phyloP scores from a whole-genome alignment of 2,329 filamentous ascomycete genomes.

The Epichloe typhina region DNA sequence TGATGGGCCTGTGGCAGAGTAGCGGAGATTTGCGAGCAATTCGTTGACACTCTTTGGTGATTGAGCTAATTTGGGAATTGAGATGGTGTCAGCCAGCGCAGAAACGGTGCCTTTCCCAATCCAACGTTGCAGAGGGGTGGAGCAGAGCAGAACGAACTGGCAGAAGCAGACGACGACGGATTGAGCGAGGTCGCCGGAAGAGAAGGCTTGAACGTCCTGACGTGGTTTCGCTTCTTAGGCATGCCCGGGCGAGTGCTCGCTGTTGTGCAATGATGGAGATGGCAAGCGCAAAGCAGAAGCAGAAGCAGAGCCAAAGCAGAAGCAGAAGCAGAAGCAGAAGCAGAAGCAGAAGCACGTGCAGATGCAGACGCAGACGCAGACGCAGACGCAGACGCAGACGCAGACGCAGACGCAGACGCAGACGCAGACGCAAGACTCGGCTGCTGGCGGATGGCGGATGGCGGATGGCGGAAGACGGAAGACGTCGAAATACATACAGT shows the following conservation, averaged over 20 bases:
- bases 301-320: neutral
- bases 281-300: neutral
- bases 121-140: neutral
- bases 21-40: slow-evolving; percentile 43
- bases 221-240: slow-evolving; percentile 50
- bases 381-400: neutral
- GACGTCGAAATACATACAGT: too few relatives aligned
- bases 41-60: slow-evolving; percentile 40
- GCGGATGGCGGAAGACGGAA: neutral
- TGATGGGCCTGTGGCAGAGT: slow-evolving; percentile 22
- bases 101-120: neutral
- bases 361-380: neutral
- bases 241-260: slow-evolving; percentile 25
- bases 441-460: neutral
- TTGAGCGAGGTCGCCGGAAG: slow-evolving; percentile 35
- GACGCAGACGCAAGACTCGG: neutral
- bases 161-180: slow-evolving; percentile 7
- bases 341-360: neutral
- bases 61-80: slow-evolving; percentile 14
- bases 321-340: neutral
- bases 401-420: neutral
- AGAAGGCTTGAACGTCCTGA: slow-evolving; percentile 44
- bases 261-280: neutral
- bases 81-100: neutral
- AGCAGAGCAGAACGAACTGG: neutral